phyloP scores from a whole-genome alignment of 164 flowering plant genomes.

The Vitis labrusca region DNA sequence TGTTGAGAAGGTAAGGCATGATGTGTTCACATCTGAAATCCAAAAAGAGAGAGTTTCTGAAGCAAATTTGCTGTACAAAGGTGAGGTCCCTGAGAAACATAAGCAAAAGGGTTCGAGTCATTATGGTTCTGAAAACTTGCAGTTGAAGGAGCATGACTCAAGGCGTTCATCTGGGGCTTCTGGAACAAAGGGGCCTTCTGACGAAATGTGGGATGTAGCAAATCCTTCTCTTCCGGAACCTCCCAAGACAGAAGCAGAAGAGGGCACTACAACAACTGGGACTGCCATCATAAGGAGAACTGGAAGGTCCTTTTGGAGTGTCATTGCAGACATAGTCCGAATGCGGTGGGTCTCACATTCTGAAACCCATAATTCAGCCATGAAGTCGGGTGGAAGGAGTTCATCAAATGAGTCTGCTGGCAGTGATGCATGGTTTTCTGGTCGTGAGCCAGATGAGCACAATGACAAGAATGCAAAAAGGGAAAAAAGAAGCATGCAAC shows the following conservation, averaged over 20 bases:
- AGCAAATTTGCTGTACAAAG: constrained; percentile 17
- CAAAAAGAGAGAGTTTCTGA: constrained; percentile 29
- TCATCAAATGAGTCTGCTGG: constrained; percentile 63
- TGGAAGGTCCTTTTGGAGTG: constrained; percentile 73
- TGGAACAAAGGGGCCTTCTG: constrained; percentile 65
- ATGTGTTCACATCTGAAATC: constrained; percentile 43
- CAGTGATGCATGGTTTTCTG: constrained; percentile 83
- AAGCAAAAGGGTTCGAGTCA: constrained; percentile 16
- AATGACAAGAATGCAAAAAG: constrained; percentile 34
- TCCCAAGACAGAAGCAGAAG: constrained; percentile 34
- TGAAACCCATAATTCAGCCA: constrained; percentile 42
- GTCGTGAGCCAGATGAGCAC: constrained; percentile 63
- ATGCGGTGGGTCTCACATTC: constrained; percentile 56
- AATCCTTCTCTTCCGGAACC: constrained; percentile 42
- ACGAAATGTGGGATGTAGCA: constrained; percentile 75
- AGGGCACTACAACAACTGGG: constrained; percentile 24
- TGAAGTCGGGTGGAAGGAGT: constrained; percentile 44
- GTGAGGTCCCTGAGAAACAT: constrained; percentile 12
- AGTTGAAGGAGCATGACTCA: constrained; percentile 32
- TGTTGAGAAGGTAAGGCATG: constrained; percentile 50
- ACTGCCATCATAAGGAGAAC: constrained; percentile 47
- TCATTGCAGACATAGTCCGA: constrained; percentile 58
- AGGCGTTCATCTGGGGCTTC: constrained; percentile 41
- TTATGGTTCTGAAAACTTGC: constrained; percentile 23
- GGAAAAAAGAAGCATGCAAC: constrained; percentile 25